These are phyloP conservation scores for Globisporangium perplexum DNA, from an alignment of 352 stramenopile genomes.

Conservation along the genomic window DNA sequence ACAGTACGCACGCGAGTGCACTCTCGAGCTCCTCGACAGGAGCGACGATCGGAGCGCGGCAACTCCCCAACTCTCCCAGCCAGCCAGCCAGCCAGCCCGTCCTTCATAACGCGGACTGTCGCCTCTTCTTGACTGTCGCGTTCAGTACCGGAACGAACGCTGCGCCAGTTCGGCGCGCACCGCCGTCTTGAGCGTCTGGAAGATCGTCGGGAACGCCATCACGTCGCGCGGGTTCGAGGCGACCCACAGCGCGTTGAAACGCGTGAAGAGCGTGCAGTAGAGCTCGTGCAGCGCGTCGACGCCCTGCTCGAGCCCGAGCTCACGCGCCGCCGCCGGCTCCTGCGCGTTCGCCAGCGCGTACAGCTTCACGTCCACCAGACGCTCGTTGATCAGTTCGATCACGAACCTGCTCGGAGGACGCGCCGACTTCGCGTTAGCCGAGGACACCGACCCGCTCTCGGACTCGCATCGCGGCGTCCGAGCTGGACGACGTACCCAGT, in stretches of 20 bases:
- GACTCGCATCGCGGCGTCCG: not conserved
- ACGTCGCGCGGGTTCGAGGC: constrained; percentile 75
- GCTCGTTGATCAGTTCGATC: constrained; percentile 66
- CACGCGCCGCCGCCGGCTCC: constrained; percentile 14
- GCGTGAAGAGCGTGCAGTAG: constrained; percentile 76
- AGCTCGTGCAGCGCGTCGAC: constrained; percentile 60
- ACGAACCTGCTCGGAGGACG: constrained; percentile 39
- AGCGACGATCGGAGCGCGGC: too few species aligned
- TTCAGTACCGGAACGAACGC: constrained; percentile 65
- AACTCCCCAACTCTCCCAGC: too few species aligned
- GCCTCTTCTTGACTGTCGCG: too few species aligned
- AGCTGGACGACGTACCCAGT: constrained; percentile 32
- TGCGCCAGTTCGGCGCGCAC: constrained; percentile 49
- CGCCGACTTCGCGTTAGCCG: too few species aligned
- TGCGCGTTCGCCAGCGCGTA: constrained; percentile 31
- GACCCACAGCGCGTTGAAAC: constrained; percentile 83
- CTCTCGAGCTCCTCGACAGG: not conserved
- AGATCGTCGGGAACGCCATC: constrained; percentile 83
- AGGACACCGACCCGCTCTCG: too few species aligned
- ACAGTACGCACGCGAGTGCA: too few species aligned
- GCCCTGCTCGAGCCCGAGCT: constrained; percentile 20
- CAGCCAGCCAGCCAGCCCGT: too few species aligned
- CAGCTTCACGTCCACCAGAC: constrained; percentile 68
- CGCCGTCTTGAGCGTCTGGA: constrained; percentile 71
- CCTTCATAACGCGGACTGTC: too few species aligned